These are phyloP conservation scores for Debaryomyces psychrophilus DNA, from an alignment of 1,139 yeast genomes.

Conservation along the genomic window DNA sequence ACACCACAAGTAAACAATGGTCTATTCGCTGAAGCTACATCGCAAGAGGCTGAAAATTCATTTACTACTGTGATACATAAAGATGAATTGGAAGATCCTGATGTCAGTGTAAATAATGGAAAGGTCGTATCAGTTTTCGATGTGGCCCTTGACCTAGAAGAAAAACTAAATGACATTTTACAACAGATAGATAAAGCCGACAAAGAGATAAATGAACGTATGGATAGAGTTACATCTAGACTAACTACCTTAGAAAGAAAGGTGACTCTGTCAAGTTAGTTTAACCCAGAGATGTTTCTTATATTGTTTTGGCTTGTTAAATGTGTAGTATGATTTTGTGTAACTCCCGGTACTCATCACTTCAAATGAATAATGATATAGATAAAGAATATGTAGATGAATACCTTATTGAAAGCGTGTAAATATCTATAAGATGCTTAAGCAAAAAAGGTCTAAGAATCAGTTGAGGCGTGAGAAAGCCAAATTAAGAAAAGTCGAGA, in stretches of 20 bases:
- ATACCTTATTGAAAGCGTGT: not conserved
- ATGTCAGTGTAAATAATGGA: slow-evolving; percentile 10
- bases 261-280: slow-evolving; percentile 3
- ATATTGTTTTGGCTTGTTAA: slow-evolving; percentile 1
- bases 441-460: slow-evolving; percentile 51
- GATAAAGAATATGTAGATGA: slow-evolving; percentile 2
- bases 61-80: not conserved
- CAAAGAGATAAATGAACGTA: slow-evolving; percentile 30
- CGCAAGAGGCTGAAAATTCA: not conserved
- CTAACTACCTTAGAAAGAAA: slow-evolving; percentile 25
- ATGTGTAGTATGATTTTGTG: slow-evolving; percentile 7
- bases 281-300: not conserved
- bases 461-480: slow-evolving; percentile 66
- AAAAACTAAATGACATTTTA: slow-evolving; percentile 37
- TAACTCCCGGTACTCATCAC: slow-evolving; percentile 9
- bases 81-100: slow-evolving; percentile 1
- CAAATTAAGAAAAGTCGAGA: slow-evolving; percentile 48
- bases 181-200: slow-evolving; percentile 32
- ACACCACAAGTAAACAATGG: slow-evolving; percentile 23
- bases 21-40: slow-evolving; percentile 8
- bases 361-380: slow-evolving; percentile 2
- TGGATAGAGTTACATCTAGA: slow-evolving; percentile 29
- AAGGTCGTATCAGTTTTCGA: slow-evolving; percentile 46
- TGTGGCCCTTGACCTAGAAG: slow-evolving; percentile 53
- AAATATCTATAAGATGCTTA: slow-evolving; percentile 21